These are phyloP conservation scores for Candida odintsovae DNA, from an alignment of 805 yeast genomes.

Conservation along the genomic window DNA sequence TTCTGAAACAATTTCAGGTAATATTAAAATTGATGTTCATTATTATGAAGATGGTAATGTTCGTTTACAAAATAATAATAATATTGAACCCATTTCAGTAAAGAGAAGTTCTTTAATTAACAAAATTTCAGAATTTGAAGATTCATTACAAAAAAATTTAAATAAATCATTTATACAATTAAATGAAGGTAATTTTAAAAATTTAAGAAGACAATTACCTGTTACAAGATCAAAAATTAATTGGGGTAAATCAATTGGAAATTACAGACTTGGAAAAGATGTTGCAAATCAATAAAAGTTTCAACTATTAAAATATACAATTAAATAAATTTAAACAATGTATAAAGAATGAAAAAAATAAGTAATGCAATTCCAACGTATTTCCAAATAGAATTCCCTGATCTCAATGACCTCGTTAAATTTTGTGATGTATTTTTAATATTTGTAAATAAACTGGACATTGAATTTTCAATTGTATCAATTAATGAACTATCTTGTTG, in stretches of 20 bases:
- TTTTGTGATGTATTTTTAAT: conserved; percentile 47
- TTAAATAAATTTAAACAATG: conserved; percentile 41
- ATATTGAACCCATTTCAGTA: conserved; percentile 19
- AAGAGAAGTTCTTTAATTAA: conserved; percentile 27
- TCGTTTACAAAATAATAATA: conserved; percentile 49
- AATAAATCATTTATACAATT: conserved; percentile 60
- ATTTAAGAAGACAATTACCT: conserved; percentile 85
- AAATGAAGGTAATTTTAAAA: conserved; percentile 78
- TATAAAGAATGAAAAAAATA: conserved; percentile 51
- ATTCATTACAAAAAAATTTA: conserved; percentile 50
- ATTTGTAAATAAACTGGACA: conserved; percentile 41
- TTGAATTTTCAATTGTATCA: conserved; percentile 41
- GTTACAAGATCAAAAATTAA: conserved; percentile 85
- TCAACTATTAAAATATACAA: too few species aligned
- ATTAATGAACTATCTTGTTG: conserved; percentile 42
- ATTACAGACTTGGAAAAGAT: conserved; percentile 80
- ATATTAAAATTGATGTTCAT: conserved; percentile 68
- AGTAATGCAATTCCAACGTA: conserved; percentile 53
- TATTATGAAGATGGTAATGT: conserved; percentile 97
- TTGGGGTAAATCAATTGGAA: conserved; percentile 94
- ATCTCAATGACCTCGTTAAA: conserved; percentile 47
- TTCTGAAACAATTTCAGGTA: conserved; percentile 40
- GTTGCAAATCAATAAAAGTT: conserved; percentile 38
- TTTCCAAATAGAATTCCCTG: conserved; percentile 55
- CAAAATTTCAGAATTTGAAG: conserved; percentile 52